Conservation (phyloP, 441 rosid species). For the Gossypium aridum region DNA sequence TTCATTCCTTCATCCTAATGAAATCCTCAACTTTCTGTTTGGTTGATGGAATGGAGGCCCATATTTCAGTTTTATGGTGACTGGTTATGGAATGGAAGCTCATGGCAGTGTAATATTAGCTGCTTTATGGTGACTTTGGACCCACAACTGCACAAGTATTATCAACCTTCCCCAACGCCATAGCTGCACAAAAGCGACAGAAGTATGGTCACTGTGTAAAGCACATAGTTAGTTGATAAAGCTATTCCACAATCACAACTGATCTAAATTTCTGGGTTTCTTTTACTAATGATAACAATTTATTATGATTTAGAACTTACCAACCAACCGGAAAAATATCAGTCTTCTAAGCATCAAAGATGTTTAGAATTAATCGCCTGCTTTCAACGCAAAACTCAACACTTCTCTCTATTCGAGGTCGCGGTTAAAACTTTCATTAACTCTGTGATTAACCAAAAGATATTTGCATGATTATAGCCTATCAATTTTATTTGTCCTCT, state of each 20-base stretch:
- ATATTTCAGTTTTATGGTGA: neutral
- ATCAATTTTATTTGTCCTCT: neutral
- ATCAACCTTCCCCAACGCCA: neutral
- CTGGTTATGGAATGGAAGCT: no score
- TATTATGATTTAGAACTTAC: no score
- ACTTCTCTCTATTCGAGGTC: no score
- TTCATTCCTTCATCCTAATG: neutral
- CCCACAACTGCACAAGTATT: neutral
- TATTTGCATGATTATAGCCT: neutral
- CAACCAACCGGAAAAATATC: no score
- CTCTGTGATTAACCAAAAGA: neutral
- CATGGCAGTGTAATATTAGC: neutral
- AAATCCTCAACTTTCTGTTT: neutral
- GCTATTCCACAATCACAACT: neutral
- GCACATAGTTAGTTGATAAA: neutral
- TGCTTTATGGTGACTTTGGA: neutral
- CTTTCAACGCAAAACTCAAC: no score
- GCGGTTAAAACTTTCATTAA: no score
- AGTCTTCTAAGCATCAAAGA: no score
- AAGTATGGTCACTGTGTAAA: neutral
- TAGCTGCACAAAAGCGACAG: neutral
- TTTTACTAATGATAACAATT: no score
- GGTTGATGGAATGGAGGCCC: neutral
- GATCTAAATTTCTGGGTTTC: no score
- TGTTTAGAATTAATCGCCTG: no score